phyloP scores from a whole-genome alignment of 495 filamentous ascomycete species.

The Hyaloscypha finlandica region DNA sequence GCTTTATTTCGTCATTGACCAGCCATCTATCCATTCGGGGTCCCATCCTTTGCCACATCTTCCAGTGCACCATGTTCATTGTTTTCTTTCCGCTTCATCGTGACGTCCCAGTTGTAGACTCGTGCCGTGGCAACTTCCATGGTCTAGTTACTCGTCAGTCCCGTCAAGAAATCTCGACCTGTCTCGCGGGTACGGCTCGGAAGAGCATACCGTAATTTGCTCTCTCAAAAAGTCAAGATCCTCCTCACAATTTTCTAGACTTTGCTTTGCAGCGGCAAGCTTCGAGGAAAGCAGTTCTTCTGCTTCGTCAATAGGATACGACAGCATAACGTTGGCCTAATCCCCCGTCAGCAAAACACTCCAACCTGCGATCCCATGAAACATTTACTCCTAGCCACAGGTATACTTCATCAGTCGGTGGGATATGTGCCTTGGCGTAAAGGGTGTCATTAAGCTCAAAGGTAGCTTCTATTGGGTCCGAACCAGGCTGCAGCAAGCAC shows the following conservation, averaged over 20 bases:
- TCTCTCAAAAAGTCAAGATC: slow-evolving; percentile 94
- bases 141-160: slow-evolving; percentile 60
- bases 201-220: slow-evolving; percentile 81
- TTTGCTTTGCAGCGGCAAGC: slow-evolving; percentile 74
- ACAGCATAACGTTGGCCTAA: slow-evolving; percentile 94
- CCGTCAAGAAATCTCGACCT: background rate
- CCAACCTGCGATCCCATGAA: background rate
- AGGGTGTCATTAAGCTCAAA: slow-evolving; percentile 97
- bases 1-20: slow-evolving; percentile 1
- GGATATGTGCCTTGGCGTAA: slow-evolving; percentile 82
- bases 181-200: background rate
- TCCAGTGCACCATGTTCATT: slow-evolving; percentile 51
- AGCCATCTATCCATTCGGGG: slow-evolving; percentile 27
- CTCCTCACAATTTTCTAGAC: slow-evolving; percentile 84
- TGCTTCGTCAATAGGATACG: slow-evolving; percentile 89
- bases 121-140: slow-evolving; percentile 94
- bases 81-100: slow-evolving; percentile 89
- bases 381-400: slow-evolving; percentile 82
- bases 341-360: slow-evolving; percentile 18
- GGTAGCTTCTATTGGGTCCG: slow-evolving; percentile 79
- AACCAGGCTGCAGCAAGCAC: slow-evolving; percentile 34
- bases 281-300: slow-evolving; percentile 77
- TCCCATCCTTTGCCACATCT: slow-evolving; percentile 27
- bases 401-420: slow-evolving; percentile 88
- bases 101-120: slow-evolving; percentile 99